Evolutionary conservation across 306 rosid species (phyloP), one percentile per base, ranked within the genome.

Genomic region (Sphenostylis stenocarpa): DNA sequence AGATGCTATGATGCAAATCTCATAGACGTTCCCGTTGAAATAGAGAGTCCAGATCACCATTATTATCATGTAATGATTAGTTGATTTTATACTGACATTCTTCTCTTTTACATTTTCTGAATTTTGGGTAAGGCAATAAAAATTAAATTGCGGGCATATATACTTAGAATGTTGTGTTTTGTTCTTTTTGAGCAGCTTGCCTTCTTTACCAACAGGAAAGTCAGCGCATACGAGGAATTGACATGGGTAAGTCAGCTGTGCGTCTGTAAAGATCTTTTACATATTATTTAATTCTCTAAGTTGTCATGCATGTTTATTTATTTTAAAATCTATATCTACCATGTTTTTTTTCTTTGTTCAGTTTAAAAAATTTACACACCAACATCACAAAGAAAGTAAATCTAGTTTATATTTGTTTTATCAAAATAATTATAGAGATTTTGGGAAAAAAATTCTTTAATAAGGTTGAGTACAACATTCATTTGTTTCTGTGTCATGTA

Each of bases 11-110:
- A 92, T 82, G 83, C 86, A 44, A 92, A 88, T 84, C 77, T 92
- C 84, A 57, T 88, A 34, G 96, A 87, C 73, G 76, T 92, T 77
- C 97, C 96, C 2, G 91, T 92, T 65, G 96, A 92, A 90, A 88
- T 90, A 56, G 97, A 92, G 87, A 90, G 90, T 43, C 97, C 96
- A 4, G 97, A 92, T 83, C 97, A 81, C 24, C 97, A 92, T 73
- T 92, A 90, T 65, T 92, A 92, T 70, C 97, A 87, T 80, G 97
- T 90, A 90, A 43, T 61, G 11, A 19, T 69, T 45, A 4, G 17
- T 55, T 71, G 38, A 67, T 71, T 67, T 73, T 34, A 19, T 63
- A 68, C 36, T 51, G 23, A 11, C 2, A 11, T 33, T 39, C 45
- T 77, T 57, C n/a, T 43, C 29, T 12, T 58, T 24, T 12, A 44